These are phyloP conservation scores for Geosmithia morbida DNA, from an alignment of 2,329 filamentous ascomycete species.

Conservation along the genomic window DNA sequence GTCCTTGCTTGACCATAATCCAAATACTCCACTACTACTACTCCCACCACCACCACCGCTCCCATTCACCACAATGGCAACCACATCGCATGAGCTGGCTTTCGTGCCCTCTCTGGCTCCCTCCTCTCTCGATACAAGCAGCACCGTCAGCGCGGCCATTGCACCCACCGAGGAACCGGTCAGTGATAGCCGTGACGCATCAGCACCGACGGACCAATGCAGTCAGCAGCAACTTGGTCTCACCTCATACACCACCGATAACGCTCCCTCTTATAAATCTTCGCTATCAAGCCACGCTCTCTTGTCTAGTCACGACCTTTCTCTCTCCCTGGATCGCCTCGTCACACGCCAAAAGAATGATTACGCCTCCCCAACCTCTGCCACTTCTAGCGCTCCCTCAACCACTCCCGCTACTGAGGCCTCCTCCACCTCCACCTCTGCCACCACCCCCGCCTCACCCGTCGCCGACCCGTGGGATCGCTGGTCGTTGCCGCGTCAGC, in stretches of 20 bases:
- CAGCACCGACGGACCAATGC: too few relatives aligned
- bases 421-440: conserved; percentile 1
- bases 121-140: background rate
- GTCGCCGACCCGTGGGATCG: background rate
- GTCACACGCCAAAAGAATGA: background rate
- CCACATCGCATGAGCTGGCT: background rate
- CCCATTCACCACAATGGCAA: background rate
- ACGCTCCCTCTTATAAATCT: background rate
- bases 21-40: too few relatives aligned
- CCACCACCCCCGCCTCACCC: background rate
- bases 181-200: background rate
- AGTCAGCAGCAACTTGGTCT: background rate
- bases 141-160: too few relatives aligned
- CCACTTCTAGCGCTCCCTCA: conserved; percentile 1
- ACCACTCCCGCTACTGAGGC: background rate
- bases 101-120: background rate
- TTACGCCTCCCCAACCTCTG: background rate
- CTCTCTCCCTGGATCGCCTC: background rate
- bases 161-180: background rate
- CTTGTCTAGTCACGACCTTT: background rate
- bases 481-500: background rate
- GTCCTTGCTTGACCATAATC: too few relatives aligned
- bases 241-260: background rate
- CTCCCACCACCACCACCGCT: too few relatives aligned
- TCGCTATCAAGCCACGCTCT: background rate